Evolutionary conservation across 2,329 filamentous ascomycete species (phyloP).

Genomic region (Fusarium abutilonis): DNA sequence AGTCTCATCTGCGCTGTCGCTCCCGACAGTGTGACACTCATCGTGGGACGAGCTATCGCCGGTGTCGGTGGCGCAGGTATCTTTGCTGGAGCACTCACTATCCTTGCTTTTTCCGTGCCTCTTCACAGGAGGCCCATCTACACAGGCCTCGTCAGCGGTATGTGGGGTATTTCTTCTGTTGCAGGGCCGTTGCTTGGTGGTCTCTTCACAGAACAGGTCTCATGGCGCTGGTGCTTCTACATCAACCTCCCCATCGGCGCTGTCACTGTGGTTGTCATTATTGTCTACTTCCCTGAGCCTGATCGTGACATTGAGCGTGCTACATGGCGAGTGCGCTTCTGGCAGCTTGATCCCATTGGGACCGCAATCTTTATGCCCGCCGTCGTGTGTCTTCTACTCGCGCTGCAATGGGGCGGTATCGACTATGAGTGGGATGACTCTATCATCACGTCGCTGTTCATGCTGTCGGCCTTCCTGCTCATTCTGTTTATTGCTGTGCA

Average conservation of each 20-base stretch:
- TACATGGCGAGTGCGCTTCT: conserved; percentile 41
- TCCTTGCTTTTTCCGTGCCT: conserved; percentile 54
- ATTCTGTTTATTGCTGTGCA: conserved; percentile 53
- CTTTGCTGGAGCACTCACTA: conserved; percentile 56
- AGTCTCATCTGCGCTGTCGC: conserved; percentile 54
- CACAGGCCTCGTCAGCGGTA: conserved; percentile 52
- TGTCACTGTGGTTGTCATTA: conserved; percentile 48
- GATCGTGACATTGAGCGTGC: conserved; percentile 39
- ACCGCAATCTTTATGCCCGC: conserved; percentile 49
- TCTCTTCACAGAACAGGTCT: conserved; percentile 50
- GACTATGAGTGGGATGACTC: conserved; percentile 47
- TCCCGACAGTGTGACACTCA: conserved; percentile 48
- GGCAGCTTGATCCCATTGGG: conserved; percentile 47
- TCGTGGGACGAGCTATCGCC: conserved; percentile 50
- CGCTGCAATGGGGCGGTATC: conserved; percentile 61
- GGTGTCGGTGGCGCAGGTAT: conserved; percentile 57
- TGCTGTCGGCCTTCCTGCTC: conserved; percentile 48
- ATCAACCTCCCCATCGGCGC: conserved; percentile 54
- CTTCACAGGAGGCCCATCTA: conserved; percentile 49
- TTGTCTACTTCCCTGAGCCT: conserved; percentile 43
- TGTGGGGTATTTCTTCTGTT: conserved; percentile 58
- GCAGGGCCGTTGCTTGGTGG: conserved; percentile 50
- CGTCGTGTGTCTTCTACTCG: conserved; percentile 59
- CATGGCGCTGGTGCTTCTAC: conserved; percentile 56
- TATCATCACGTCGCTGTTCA: conserved; percentile 45